phyloP scores from a whole-genome alignment of 2,329 filamentous ascomycete genomes.

The Lasiodiplodia theobromae region DNA sequence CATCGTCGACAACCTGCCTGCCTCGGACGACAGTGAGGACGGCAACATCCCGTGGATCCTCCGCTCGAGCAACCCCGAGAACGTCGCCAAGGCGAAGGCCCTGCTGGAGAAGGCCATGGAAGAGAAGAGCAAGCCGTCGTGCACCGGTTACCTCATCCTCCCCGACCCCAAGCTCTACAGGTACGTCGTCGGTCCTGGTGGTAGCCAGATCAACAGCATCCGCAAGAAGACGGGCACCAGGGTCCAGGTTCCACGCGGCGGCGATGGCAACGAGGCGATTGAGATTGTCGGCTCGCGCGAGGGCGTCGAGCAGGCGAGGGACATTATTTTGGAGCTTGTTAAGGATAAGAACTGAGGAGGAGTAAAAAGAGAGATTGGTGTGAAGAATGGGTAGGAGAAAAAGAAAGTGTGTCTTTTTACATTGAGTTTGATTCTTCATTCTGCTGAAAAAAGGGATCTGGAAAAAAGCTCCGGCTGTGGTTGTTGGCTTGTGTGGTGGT shows the following conservation, averaged over 20 bases:
- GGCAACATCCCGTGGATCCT: slow-evolving; percentile 87
- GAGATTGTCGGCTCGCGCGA: slow-evolving; percentile 83
- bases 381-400: background rate
- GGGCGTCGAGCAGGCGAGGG: slow-evolving; percentile 84
- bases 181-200: slow-evolving; percentile 86
- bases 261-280: slow-evolving; percentile 79
- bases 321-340: slow-evolving; percentile 87
- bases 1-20: slow-evolving; percentile 69
- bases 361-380: too few species aligned
- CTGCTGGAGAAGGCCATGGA: slow-evolving; percentile 76
- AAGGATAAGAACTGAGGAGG: slow-evolving; percentile 41
- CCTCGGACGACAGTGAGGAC: slow-evolving; percentile 59
- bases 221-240: slow-evolving; percentile 90
- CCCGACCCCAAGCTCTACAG: slow-evolving; percentile 90
- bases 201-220: slow-evolving; percentile 91
- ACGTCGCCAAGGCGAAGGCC: slow-evolving; percentile 80
- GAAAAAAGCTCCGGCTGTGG: background rate
- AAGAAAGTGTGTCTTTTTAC: background rate
- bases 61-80: slow-evolving; percentile 74
- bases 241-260: slow-evolving; percentile 89
- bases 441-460: background rate
- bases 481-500: background rate
- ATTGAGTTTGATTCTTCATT: background rate
- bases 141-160: slow-evolving; percentile 86
- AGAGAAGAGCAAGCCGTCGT: slow-evolving; percentile 71